Percentiles rank a stretch among this genome's conserved stretches.
These are phyloP conservation scores for Talaromyces sp. DNA, from an alignment of 2,329 filamentous ascomycete species.

Conservation along the genomic window DNA sequence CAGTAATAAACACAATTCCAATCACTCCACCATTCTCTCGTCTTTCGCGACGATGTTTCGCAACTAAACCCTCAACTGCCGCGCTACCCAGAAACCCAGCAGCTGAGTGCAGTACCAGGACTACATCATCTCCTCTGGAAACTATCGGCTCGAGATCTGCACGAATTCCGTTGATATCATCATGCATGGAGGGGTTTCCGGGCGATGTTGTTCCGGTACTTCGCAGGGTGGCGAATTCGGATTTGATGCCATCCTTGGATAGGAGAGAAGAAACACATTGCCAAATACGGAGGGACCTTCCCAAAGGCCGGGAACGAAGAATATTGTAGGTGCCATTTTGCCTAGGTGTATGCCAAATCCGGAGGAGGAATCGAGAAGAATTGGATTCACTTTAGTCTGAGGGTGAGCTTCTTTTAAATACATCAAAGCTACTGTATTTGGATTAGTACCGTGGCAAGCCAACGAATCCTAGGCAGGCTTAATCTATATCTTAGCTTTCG, in stretches of 20 bases:
- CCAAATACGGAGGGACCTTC: neutral
- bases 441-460: neutral
- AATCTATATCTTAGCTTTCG: neutral
- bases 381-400: neutral
- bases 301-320: slow-evolving; percentile 10
- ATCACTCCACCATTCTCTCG: slow-evolving; percentile 1
- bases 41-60: slow-evolving; percentile 43
- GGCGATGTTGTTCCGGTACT: slow-evolving; percentile 9
- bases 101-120: slow-evolving; percentile 30
- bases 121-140: neutral
- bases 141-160: neutral
- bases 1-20: slow-evolving; percentile 8
- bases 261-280: slow-evolving; percentile 3
- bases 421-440: neutral
- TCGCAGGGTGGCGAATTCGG: neutral
- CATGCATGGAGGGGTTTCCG: slow-evolving; percentile 7
- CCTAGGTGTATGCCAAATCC: neutral
- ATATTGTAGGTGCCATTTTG: slow-evolving; percentile 11
- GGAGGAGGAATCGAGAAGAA: neutral
- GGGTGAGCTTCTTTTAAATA: too few species aligned
- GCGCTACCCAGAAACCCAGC: slow-evolving; percentile 72
- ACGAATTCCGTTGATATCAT: slow-evolving; percentile 1
- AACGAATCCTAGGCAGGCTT: neutral
- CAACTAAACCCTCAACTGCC: slow-evolving; percentile 79
- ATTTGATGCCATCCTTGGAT: neutral